These are phyloP conservation scores for Sicyos edulis DNA, from an alignment of 306 rosid species.

Conservation along the genomic window DNA sequence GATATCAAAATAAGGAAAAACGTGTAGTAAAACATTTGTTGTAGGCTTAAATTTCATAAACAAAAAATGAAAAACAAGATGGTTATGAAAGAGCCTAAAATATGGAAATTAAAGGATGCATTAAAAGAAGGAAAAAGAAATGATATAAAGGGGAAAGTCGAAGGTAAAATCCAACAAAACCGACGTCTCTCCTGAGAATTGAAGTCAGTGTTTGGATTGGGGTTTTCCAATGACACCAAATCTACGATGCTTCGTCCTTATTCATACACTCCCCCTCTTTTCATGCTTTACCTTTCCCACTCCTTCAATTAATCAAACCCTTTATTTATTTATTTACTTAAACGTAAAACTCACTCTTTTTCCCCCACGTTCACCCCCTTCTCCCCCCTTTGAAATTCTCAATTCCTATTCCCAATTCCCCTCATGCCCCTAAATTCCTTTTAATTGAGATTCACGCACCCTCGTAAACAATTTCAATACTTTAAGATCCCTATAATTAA, in stretches of 20 bases:
- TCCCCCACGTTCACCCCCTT: constrained; percentile 17
- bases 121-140: neutral
- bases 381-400: constrained; percentile 34
- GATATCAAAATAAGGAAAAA: too few species aligned
- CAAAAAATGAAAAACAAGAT: too few species aligned
- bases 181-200: constrained; percentile 39
- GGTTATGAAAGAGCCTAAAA: too few species aligned
- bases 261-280: constrained; percentile 48
- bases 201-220: constrained; percentile 41
- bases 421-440: constrained; percentile 30
- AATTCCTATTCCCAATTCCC: constrained; percentile 18
- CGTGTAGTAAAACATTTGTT: too few species aligned
- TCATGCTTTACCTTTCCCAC: constrained; percentile 39
- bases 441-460: neutral
- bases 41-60: too few species aligned
- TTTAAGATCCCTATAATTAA: too few species aligned
- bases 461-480: too few species aligned
- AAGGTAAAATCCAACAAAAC: neutral
- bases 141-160: too few species aligned
- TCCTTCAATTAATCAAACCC: neutral
- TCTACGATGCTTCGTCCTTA: constrained; percentile 50
- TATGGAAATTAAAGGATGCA: too few species aligned
- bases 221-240: constrained; percentile 39
- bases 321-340: neutral
- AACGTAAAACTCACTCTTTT: constrained; percentile 2